These are phyloP conservation scores for Acanthamoeba rhysodes DNA, from an alignment of 208 protist species.

Conservation along the genomic window DNA sequence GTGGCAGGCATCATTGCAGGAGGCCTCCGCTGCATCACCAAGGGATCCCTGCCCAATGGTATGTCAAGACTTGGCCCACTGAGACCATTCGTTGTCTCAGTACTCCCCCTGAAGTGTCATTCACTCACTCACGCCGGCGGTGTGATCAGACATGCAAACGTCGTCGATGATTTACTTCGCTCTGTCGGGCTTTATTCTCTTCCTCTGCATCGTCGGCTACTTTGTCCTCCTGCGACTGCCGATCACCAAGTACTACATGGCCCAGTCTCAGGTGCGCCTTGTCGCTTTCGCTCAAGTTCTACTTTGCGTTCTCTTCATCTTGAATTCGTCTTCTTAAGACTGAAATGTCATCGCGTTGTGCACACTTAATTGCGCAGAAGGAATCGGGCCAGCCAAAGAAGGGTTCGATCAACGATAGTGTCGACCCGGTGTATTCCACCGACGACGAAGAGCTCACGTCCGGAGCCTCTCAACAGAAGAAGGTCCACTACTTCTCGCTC, in stretches of 20 bases:
- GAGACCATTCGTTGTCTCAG: too few relatives aligned
- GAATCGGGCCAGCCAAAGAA: background rate
- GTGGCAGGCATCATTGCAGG: constrained; percentile 81
- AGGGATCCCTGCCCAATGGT: constrained; percentile 66
- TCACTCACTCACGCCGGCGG: too few relatives aligned
- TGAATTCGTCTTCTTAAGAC: too few relatives aligned
- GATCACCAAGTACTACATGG: constrained; percentile 76
- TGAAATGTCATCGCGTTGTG: too few relatives aligned
- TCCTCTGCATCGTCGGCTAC: constrained; percentile 75
- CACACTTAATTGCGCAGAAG: background rate
- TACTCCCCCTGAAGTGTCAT: background rate
- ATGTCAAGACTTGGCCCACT: too few relatives aligned
- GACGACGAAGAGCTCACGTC: background rate
- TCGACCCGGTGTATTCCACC: constrained; percentile 22
- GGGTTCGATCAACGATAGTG: constrained; percentile 42
- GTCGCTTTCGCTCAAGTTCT: too few relatives aligned
- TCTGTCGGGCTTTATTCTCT: constrained; percentile 67
- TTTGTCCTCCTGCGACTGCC: constrained; percentile 67
- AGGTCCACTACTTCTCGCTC: constrained; percentile 15
- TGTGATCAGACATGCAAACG: constrained; percentile 1
- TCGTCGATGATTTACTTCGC: constrained; percentile 77
- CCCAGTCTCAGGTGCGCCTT: background rate
- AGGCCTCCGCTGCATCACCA: constrained; percentile 78
- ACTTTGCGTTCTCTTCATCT: too few relatives aligned
- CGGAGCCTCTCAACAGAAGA: background rate